A percentile compares a stretch with the other conserved stretches of the same genome.
These are phyloP conservation scores for Ascomycota sp. DNA, from an alignment of 2,329 filamentous ascomycete genomes.

Conservation along the genomic window DNA sequence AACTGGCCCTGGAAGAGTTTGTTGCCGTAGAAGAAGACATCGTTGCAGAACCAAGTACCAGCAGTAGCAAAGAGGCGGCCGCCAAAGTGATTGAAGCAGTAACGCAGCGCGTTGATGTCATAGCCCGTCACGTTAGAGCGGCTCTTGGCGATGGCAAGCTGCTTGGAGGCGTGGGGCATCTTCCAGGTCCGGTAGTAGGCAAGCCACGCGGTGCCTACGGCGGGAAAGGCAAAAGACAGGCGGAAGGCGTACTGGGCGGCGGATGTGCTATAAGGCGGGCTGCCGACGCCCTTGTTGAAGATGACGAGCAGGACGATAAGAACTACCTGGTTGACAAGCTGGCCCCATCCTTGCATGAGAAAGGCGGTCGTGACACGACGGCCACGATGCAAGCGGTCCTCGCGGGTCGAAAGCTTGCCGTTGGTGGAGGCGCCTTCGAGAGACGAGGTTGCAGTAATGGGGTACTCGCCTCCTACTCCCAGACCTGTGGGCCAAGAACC, in stretches of 20 bases:
- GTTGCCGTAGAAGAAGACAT: constrained; percentile 98
- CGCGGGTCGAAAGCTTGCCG: constrained; percentile 71
- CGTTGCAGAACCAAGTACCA: constrained; percentile 85
- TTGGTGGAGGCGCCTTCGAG: constrained; percentile 82
- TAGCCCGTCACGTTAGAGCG: constrained; percentile 79
- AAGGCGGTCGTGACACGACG: constrained; percentile 92
- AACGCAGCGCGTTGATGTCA: constrained; percentile 61
- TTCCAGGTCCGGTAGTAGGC: constrained; percentile 92
- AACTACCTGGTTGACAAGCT: constrained; percentile 81
- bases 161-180: constrained; percentile 75
- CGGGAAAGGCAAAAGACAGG: constrained; percentile 78
- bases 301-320: constrained; percentile 73
- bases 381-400: constrained; percentile 86
- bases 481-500: constrained; percentile 14
- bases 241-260: constrained; percentile 81
- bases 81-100: constrained; percentile 68
- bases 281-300: constrained; percentile 60
- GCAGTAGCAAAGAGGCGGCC: constrained; percentile 73
- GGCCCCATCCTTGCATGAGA: constrained; percentile 96
- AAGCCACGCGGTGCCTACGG: constrained; percentile 79
- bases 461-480: constrained; percentile 71
- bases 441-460: constrained; percentile 86
- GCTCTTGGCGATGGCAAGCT: constrained; percentile 66
- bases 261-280: constrained; percentile 57
- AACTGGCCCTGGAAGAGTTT: constrained; percentile 91